Evolutionary conservation across 2,329 filamentous ascomycete species (phyloP), one percentile per base, ranked within the genome.

Genomic region (Westerdykella ornata): DNA sequence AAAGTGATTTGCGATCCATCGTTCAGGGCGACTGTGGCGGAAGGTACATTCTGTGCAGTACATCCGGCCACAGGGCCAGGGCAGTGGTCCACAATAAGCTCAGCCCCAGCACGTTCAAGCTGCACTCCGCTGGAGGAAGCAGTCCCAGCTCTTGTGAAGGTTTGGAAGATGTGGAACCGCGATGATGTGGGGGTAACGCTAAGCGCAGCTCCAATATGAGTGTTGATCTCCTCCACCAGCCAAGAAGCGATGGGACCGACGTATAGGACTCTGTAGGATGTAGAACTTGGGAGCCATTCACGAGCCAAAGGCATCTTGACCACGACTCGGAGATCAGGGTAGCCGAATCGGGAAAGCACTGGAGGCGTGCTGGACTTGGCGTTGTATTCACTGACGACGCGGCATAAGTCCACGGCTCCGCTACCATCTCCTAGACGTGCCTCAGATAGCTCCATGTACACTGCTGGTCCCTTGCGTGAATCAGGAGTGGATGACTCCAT

Each of bases 221-320:
- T 43, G 19, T 53, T 57, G 31, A 63, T 58, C 15, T 53, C 52
- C 19, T 58, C 48, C 41, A 58, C 53, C n/a, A 49, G 50, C 60
- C 62, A 65, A 20, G 48, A 45, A 17, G 57, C 52, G 16, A 56
- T 51, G 33, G 49, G 47, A 8, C 63, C 63, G 28, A 65, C 46
- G 45, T 57, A 65, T 2, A 65, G 42, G 19, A 66, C 54, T 38
- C 53, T 58, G 51, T 59, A 66, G 0, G 57, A 55, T 6, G 54
- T 50, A 29, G 53, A 46, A 7, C 56, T 51, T 13, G 58, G 46
- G 3, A 65, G 46, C 16, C 46, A 51, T 4, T 43, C 42, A 38
- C 50, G 35, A 8, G 59, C 55, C 34, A 66, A 45, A 38, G 51
- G 53, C 36, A 59, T 52, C 34, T 52, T 54, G 44, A 63, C 50